These are phyloP conservation scores for Pholiota molesta DNA, from an alignment of 768 basidiomycete genomes.

Conservation along the genomic window DNA sequence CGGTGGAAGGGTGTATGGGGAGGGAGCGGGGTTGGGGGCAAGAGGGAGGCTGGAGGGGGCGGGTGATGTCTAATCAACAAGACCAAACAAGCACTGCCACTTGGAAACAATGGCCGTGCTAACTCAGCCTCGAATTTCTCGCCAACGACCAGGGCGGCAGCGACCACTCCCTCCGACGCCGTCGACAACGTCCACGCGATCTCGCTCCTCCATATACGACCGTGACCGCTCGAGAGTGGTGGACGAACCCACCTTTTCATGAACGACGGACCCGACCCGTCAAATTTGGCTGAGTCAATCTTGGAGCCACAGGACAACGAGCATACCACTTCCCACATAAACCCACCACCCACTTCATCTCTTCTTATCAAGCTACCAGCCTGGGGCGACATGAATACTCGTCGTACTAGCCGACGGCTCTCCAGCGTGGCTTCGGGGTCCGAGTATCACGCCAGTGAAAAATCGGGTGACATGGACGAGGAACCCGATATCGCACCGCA, in stretches of 20 bases:
- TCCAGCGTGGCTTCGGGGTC: constrained; percentile 47
- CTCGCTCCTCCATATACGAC: background rate
- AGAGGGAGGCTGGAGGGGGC: background rate
- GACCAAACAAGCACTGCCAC: constrained; percentile 34
- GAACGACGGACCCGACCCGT: constrained; percentile 24
- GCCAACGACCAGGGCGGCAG: constrained; percentile 15
- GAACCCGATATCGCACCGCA: constrained; percentile 27
- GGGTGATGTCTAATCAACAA: constrained; percentile 18
- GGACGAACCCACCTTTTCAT: constrained; percentile 23
- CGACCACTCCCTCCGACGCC: constrained; percentile 14
- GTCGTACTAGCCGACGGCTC: constrained; percentile 37
- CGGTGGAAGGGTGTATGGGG: background rate
- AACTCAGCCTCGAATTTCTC: constrained; percentile 19
- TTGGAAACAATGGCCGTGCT: constrained; percentile 19
- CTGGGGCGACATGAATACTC: constrained; percentile 28
- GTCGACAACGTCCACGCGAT: constrained; percentile 6
- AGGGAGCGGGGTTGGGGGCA: background rate
- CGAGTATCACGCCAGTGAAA: constrained; percentile 53
- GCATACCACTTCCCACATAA: constrained; percentile 12
- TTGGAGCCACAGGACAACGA: constrained; percentile 14
- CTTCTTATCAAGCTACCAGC: constrained; percentile 33
- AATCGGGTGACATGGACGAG: constrained; percentile 38
- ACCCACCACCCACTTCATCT: constrained; percentile 1
- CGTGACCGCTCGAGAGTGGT: constrained; percentile 16
- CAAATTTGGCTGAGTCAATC: constrained; percentile 23